Conservation (phyloP, 1,139 yeast species). For the Yarrowia galli region DNA sequence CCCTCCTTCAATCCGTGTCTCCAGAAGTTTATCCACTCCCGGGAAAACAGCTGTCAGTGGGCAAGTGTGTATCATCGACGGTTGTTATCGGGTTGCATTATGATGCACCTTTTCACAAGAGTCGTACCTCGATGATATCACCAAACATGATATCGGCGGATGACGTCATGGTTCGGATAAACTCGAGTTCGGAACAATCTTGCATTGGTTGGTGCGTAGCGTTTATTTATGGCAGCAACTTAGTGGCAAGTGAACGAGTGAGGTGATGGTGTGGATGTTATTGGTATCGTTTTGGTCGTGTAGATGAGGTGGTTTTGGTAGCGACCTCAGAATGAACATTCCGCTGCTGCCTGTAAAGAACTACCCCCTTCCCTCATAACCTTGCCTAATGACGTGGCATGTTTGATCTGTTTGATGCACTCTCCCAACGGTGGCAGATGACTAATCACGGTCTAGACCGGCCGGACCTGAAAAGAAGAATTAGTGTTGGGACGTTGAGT, state of each 20-base stretch:
- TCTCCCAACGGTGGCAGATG: conserved; percentile 15
- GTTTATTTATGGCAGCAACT: conserved; percentile 17
- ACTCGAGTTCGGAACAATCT: conserved; percentile 14
- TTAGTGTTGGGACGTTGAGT: conserved; percentile 27
- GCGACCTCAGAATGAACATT: neutral
- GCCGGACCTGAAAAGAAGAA: no score
- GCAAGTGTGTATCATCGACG: neutral
- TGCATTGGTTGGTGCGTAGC: neutral
- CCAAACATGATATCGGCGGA: neutral
- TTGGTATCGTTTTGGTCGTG: neutral
- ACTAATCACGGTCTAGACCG: conserved; percentile 28
- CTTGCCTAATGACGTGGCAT: conserved; percentile 1
- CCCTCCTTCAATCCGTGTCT: neutral
- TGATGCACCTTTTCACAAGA: neutral
- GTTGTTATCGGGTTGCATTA: neutral
- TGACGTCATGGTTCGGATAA: conserved; percentile 29
- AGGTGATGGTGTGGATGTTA: neutral
- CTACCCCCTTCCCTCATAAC: no score
- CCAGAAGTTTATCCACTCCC: conserved; percentile 12
- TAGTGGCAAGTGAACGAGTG: neutral
- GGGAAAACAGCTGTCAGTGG: neutral
- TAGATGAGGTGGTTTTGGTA: neutral
- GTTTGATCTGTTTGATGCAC: neutral
- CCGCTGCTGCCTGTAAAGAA: no score
- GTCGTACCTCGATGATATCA: neutral